Evolutionary conservation across 169 alveolate species (phyloP).

Genomic region (Eimeria zaria): DNA sequence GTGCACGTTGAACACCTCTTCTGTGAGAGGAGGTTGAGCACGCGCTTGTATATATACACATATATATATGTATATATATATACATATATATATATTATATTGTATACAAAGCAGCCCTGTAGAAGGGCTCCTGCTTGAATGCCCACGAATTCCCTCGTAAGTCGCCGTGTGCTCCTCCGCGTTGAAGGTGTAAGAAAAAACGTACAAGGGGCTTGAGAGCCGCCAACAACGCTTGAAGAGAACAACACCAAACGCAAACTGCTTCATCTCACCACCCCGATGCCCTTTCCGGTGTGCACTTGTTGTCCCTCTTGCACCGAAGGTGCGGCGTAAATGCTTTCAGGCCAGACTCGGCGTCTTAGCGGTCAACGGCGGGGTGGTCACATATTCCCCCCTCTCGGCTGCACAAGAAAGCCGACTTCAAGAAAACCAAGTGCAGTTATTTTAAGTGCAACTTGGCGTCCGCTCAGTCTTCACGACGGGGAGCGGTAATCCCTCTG

Average conservation of each 20-base stretch:
- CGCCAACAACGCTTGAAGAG: not conserved
- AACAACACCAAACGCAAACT: not conserved
- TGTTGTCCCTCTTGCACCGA: constrained; percentile 36
- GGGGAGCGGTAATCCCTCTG: constrained; percentile 35
- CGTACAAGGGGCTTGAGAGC: not conserved
- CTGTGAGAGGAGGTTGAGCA: not conserved
- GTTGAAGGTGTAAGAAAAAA: not conserved
- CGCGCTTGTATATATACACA: too few species aligned
- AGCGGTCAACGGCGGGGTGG: constrained; percentile 11
- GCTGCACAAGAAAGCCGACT: not conserved
- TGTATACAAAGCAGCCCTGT: constrained; percentile 1
- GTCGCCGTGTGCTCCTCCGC: constrained; percentile 11
- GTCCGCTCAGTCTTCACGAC: constrained; percentile 23
- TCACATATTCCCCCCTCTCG: constrained; percentile 12
- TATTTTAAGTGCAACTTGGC: constrained; percentile 29
- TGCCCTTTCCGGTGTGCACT: not conserved
- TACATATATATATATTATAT: too few species aligned
- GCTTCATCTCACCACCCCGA: constrained; percentile 9
- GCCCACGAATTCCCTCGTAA: not conserved
- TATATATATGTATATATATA: too few species aligned
- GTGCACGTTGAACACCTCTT: not conserved
- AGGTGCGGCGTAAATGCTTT: constrained; percentile 2
- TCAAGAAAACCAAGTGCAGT: constrained; percentile 18
- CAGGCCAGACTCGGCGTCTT: not conserved
- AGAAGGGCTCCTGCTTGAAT: not conserved